Base-by-base conservation (phyloP, 371 early-diverging fungal species). In the Mortierella sp. region DNA sequence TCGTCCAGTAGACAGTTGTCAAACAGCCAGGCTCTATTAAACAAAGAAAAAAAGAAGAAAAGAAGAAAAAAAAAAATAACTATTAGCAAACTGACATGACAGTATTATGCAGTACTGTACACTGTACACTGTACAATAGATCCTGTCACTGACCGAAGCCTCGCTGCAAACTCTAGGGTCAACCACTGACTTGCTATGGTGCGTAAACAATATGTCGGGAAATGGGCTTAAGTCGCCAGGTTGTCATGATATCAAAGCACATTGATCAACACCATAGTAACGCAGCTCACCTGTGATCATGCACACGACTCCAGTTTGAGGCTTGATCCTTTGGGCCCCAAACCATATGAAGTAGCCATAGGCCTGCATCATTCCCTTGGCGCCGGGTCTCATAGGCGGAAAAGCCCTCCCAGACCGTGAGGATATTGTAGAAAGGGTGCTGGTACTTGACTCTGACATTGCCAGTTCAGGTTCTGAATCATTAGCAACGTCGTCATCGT, bases 261-360 rank as follows among this genome's bases (percentile, higher is more conserved):
- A n/a, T n/a, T n/a, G n/a, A n/a, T n/a, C n/a, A n/a, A n/a, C n/a
- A n/a, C n/a, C n/a, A n/a, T n/a, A n/a, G 27, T 14, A 14, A 50
- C 14, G 39, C 47, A 14, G 27, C 61, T 28, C 55, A 75, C 76
- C 76, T 28, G 87, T 88, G 41, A 86, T 84, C 42, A 86, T 62
- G 58, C 86, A 88, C 3, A 83, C 43, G 42, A 84, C 80, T 11
- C 87, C 87, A 19, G 52, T 28, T 1, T 52, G 34, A 21, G 83
- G 83, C 34, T 83, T 80, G 56, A 83, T 79, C 8, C 88, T 66
- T 24, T 86, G 86, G 3, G 86, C 71, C 12, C 83, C 82, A 41
- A 86, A 78, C 87, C 86, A 87, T 58, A 88, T 83, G 60, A 88
- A 88, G 53, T 88, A 88, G 2, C 84, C 68, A 56, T 88, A 88